Conservation (phyloP, 2,329 filamentous ascomycete genomes). For the Fusarium euwallaceae region DNA sequence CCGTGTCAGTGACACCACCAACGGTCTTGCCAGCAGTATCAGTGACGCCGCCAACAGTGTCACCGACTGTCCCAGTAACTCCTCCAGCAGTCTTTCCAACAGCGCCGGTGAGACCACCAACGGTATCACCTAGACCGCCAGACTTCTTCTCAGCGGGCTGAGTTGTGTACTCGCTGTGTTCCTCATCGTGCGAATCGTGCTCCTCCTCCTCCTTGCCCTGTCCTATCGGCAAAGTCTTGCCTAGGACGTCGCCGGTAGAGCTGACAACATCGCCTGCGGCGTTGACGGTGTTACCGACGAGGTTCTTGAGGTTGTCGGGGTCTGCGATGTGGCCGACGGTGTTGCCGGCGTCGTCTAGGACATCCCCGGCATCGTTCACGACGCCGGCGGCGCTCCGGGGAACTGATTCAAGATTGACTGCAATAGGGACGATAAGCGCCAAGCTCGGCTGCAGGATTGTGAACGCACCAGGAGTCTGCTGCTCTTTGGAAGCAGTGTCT, state of each 20-base stretch:
- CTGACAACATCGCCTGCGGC: constrained; percentile 53
- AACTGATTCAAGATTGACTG: constrained; percentile 49
- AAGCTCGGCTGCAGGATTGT: constrained; percentile 38
- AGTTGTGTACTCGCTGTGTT: constrained; percentile 57
- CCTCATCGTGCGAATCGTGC: constrained; percentile 37
- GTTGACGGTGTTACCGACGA: constrained; percentile 58
- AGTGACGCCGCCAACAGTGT: constrained; percentile 20
- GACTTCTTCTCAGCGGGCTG: constrained; percentile 52
- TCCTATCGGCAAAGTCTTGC: constrained; percentile 54
- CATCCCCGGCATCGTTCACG: constrained; percentile 60
- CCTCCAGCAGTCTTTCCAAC: constrained; percentile 19
- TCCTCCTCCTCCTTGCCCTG: constrained; percentile 28
- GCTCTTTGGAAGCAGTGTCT: constrained; percentile 43
- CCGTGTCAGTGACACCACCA: constrained; percentile 13
- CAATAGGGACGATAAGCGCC: constrained; percentile 45
- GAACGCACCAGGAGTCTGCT: constrained; percentile 50
- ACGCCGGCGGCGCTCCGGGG: constrained; percentile 56
- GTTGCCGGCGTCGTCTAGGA: constrained; percentile 60
- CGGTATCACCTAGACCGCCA: constrained; percentile 42
- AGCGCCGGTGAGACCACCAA: constrained; percentile 23
- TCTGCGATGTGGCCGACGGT: constrained; percentile 58
- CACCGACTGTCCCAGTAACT: constrained; percentile 23
- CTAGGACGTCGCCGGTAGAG: constrained; percentile 57
- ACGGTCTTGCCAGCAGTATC: constrained; percentile 20
- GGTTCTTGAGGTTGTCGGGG: constrained; percentile 55